Evolutionary conservation across 306 rosid genomes (phyloP), one percentile per base, ranked within the genome.

Genomic region (Styphnolobium japonicum): DNA sequence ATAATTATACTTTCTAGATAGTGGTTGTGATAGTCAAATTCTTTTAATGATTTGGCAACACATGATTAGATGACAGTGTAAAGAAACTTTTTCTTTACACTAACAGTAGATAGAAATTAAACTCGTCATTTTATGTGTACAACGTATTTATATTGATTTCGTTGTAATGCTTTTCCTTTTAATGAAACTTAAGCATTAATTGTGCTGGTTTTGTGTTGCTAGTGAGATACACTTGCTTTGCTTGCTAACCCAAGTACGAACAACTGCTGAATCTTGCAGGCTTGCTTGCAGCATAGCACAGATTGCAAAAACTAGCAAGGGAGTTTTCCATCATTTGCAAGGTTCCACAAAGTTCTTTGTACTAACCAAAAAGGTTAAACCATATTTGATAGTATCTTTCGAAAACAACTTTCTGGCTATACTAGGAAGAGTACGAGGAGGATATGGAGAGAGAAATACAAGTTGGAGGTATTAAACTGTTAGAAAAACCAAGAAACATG

Each of bases 311-410:
- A 55, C 9, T 71, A 11, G 49, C n/a, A 34, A 45, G 43, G 3
- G 57, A 52, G 1, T 78, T 56, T 56, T 15, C 18, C 69, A 78
- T 77, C 42, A 66, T 52, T 53, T 76, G 65, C 15, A 52, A 52
- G 45, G 67, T 40, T 66, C 16, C 16, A 66, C 39, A 3, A 10
- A 18, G 68, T 36, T 73, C 18, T 34, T 18, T 16, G 73, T 22
- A 49, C 39, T 52, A 18, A 45, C 27, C 9, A 1, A 67, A 56
- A 53, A 18, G 49, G 10, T 22, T 57, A 27, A 80, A 48, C 6
- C 7, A 31, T 37, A 14, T 39, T n/a, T 49, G 34, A 34, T 51
- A 25, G 58, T 39, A 42, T 71, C 46, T 25, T 61, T 48, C 14
- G 9, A 25, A 67, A 42, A 18, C 12, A 67, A 15, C 56, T 67